Evolutionary conservation across 148 eudicot species (phyloP).

Genomic region (Cornus florida): DNA sequence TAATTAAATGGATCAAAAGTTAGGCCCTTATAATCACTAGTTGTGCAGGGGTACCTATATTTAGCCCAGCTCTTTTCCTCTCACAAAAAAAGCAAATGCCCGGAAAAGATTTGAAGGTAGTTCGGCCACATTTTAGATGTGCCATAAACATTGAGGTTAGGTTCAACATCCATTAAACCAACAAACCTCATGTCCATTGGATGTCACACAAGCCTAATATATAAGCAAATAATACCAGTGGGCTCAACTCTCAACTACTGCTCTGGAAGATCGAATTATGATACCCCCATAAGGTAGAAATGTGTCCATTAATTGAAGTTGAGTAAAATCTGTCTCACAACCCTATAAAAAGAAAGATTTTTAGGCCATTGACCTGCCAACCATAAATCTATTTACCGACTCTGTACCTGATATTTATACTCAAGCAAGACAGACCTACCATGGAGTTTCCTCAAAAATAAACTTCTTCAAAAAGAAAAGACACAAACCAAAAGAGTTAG

Average conservation of each 20-base stretch:
- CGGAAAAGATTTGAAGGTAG: not conserved
- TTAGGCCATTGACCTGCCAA: no score
- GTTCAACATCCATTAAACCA: not conserved
- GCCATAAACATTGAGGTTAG: not conserved
- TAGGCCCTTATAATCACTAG: not conserved
- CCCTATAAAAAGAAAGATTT: no score
- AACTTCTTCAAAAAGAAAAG: no score
- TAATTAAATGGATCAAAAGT: not conserved
- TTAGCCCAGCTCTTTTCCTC: not conserved
- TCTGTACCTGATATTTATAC: not conserved
- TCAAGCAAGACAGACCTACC: not conserved
- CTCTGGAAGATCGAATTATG: not conserved
- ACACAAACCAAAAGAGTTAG: no score
- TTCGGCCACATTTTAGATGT: not conserved
- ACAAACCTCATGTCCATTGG: not conserved
- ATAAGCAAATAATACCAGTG: not conserved
- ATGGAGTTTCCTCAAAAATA: no score
- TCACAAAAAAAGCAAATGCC: not conserved
- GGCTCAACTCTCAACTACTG: not conserved
- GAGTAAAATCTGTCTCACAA: no score
- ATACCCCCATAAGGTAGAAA: not conserved
- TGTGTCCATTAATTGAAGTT: not conserved
- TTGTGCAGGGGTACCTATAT: not conserved
- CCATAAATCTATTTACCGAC: no score
- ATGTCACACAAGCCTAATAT: not conserved